Conservation (phyloP, 768 basidiomycete species). For the Hericium rajendrae region DNA sequence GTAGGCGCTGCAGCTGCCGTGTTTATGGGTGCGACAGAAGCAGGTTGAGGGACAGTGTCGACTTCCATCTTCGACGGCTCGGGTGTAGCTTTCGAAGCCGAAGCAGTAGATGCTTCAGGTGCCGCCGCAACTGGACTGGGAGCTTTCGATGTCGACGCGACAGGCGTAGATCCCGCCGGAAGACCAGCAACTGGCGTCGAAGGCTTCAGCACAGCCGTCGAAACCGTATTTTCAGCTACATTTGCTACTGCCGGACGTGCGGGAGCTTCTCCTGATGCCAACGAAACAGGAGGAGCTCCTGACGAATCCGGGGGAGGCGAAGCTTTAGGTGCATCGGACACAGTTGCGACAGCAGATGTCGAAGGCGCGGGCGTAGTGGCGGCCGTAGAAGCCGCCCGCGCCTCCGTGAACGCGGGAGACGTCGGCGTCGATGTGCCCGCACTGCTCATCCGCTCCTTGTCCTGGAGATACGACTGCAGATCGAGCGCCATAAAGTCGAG, state of each 20-base stretch:
- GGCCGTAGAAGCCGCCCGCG: not conserved
- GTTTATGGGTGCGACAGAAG: not conserved
- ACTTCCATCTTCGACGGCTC: not conserved
- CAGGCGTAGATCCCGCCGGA: not conserved
- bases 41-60: not conserved
- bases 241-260: not conserved
- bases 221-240: not conserved
- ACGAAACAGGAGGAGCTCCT: not conserved
- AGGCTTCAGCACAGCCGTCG: not conserved
- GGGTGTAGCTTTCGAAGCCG: not conserved
- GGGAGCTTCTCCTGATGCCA: not conserved
- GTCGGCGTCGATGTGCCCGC: not conserved
- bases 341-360: not conserved
- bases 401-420: no score
- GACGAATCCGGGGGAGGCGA: not conserved
- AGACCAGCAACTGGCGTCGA: not conserved
- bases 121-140: not conserved
- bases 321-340: not conserved
- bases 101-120: not conserved
- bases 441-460: not conserved
- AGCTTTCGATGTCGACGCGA: not conserved
- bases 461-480: not conserved
- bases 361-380: no score
- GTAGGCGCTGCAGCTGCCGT: not conserved
- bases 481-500: not conserved